Base-by-base conservation (phyloP, 2,329 filamentous ascomycete species). In the Elsinoe arachidis region DNA sequence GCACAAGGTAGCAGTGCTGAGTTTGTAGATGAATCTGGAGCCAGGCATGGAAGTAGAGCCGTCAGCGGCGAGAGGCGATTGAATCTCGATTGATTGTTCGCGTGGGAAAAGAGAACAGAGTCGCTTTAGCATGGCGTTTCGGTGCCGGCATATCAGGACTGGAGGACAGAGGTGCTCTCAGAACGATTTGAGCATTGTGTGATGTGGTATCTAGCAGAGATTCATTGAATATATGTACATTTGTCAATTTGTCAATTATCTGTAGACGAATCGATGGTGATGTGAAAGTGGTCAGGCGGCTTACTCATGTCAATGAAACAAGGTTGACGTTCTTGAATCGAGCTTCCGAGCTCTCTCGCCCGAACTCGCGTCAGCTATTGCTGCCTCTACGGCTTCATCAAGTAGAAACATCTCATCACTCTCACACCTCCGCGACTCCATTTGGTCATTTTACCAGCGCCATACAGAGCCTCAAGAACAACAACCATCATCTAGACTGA, bases 1-100 rank as follows among this genome's bases (percentile, higher is more conserved):
- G 59, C 47, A n/a, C 41, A 61, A 37, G 59, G 59, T 14, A 55
- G 55, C 38, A 59, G 35, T 17, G 59, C 57, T 9, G 59, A 61
- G 33, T 37, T 58, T 53, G 56, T 61, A 6, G 43, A 39, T 34
- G 55, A 39, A 7, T 15, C n/a, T 2, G 30, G 46, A 14, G 46
- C 17, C 9, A 15, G 26, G 14, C 26, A 37, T 15, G 34, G 34
- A 14, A 53, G 33, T 23, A 53, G 49, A 53, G 26, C 14, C 3
- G 49, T 39, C 33, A 53, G 49, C 39, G 33, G 19, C n/a, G 49
- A 53, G 34, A 38, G 49, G 49, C 21, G 49, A 26, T 23, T 53
- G 35, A 17, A 53, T 26, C 38, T 53, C 17, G 49, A 53, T 39
- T 53, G 33, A 26, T 33, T 10, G 46, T 34, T n/a, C 17, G 37